A percentile compares a stretch with the other conserved stretches of the same genome.
phyloP scores from a whole-genome alignment of 257 asterid genomes.

The Plantago ovata region DNA sequence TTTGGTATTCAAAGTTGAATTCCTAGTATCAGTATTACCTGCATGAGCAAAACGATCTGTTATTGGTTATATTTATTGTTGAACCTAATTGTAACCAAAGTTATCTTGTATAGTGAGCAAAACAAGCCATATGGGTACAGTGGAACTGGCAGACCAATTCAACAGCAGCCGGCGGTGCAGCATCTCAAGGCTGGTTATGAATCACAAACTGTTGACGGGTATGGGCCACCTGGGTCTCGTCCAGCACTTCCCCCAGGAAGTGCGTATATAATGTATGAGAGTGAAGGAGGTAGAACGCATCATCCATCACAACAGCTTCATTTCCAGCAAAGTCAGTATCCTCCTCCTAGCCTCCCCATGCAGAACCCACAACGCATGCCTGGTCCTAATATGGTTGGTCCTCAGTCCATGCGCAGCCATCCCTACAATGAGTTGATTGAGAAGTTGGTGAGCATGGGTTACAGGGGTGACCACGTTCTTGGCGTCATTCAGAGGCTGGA shows the following conservation, averaged over 20 bases:
- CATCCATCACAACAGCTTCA: slow-evolving; percentile 58
- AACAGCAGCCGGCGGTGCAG: slow-evolving; percentile 49
- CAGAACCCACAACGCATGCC: slow-evolving; percentile 54
- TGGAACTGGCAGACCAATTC: slow-evolving; percentile 55
- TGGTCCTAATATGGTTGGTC: slow-evolving; percentile 36
- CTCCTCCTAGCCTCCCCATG: slow-evolving; percentile 47
- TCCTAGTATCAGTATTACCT: too few species aligned
- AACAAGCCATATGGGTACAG: slow-evolving; percentile 13
- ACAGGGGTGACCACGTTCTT: slow-evolving; percentile 72
- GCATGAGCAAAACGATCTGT: not conserved
- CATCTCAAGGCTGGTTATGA: slow-evolving; percentile 53
- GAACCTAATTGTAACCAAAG: slow-evolving; percentile 11
- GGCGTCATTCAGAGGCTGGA: slow-evolving; percentile 82
- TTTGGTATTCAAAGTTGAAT: too few species aligned
- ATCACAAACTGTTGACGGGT: slow-evolving; percentile 61
- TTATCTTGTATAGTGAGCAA: not conserved
- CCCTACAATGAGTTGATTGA: slow-evolving; percentile 81
- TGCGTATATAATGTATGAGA: slow-evolving; percentile 65
- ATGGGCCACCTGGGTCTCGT: slow-evolving; percentile 53
- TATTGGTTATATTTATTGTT: not conserved
- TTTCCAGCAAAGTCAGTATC: slow-evolving; percentile 66
- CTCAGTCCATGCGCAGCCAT: slow-evolving; percentile 53
- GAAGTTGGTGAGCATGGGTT: slow-evolving; percentile 88
- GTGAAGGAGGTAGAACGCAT: slow-evolving; percentile 63
- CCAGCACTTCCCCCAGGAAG: slow-evolving; percentile 62